Evolutionary conservation across 2,329 filamentous ascomycete genomes (phyloP).

Genomic region (Cordyceps tenuipes): DNA sequence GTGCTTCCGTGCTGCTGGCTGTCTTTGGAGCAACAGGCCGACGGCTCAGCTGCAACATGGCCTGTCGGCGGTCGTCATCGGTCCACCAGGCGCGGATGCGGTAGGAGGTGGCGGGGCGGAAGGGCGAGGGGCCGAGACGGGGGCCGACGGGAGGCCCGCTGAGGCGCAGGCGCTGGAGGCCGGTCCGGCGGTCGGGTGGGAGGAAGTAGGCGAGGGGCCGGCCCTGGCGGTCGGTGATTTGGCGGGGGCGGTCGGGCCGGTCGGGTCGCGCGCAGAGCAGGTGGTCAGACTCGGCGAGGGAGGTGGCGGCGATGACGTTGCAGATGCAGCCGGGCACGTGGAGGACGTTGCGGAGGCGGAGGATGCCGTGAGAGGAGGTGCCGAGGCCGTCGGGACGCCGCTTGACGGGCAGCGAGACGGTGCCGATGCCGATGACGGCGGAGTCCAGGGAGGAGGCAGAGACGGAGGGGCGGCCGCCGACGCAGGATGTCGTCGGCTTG

Average conservation of each 20-base stretch:
- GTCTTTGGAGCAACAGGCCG: too few species aligned
- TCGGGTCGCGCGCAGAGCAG: background rate
- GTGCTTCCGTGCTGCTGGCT: too few species aligned
- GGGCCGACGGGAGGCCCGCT: background rate
- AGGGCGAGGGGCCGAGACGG: background rate
- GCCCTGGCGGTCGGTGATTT: background rate
- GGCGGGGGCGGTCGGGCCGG: background rate
- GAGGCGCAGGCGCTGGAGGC: background rate
- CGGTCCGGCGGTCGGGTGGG: background rate
- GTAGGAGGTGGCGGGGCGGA: background rate
- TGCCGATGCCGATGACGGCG: constrained; percentile 11
- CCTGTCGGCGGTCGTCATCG: background rate
- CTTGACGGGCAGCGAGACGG: constrained; percentile 9
- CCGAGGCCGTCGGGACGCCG: constrained; percentile 3
- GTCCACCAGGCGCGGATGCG: background rate
- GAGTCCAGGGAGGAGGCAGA: too few species aligned
- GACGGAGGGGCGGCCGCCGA: too few species aligned
- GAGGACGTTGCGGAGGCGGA: constrained; percentile 1
- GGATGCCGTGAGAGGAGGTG: constrained; percentile 1
- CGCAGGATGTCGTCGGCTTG: background rate
- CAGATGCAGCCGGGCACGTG: background rate
- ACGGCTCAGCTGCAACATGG: background rate
- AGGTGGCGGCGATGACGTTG: background rate
- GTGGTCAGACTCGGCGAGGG: background rate
- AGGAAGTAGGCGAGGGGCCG: background rate